Base-by-base conservation (phyloP, 495 filamentous ascomycete genomes). In the Xylaria palmicola region DNA sequence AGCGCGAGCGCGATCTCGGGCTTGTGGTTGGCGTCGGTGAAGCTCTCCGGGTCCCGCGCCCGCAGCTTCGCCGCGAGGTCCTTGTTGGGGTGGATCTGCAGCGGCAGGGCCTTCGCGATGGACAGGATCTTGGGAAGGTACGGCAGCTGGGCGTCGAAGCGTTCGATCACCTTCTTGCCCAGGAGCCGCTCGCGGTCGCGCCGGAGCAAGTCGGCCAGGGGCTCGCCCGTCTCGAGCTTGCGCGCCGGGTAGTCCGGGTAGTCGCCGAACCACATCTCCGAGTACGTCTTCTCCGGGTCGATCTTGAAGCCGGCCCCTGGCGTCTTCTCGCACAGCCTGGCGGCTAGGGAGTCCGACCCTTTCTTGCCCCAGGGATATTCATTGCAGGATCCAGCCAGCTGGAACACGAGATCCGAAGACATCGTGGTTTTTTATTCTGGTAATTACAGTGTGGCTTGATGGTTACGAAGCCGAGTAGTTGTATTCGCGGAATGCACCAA, bases 61-160 rank as follows among this genome's bases (percentile, higher is more conserved):
- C 91, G 85, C 3, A 92, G 77, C 61, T 86, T 77, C 12, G 75
- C 69, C 0, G 89, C 82, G 6, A 93, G 81, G 2, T 76, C 70
- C 60, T 87, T 88, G 73, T 91, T 79, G 9, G 88, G 90, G 62
- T 93, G 90, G 29, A 92, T 82, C 68, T 94, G 90, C n/a, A 94
- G 80, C 1, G 88, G 89, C 0, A 94, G 82, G 0, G 90, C 89
- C 73, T 92, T 91, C 59, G 79, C 77, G 62, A 93, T 90, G 7
- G 88, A 93, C 2, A 92, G 77, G 45, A 93, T 87, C 80, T 93
- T 93, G 6, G 90, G 88, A 0, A 94, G 75, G 64, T 86, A 94
- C 0, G 89, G 89, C 1, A 94, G 77, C 39, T 90, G 84, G 0
- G 75, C 68, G 19, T 82, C 88, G 45, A 88, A 88, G 54, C 85